phyloP scores from a whole-genome alignment of 305 asterid species.

The Rubia tinctorum region DNA sequence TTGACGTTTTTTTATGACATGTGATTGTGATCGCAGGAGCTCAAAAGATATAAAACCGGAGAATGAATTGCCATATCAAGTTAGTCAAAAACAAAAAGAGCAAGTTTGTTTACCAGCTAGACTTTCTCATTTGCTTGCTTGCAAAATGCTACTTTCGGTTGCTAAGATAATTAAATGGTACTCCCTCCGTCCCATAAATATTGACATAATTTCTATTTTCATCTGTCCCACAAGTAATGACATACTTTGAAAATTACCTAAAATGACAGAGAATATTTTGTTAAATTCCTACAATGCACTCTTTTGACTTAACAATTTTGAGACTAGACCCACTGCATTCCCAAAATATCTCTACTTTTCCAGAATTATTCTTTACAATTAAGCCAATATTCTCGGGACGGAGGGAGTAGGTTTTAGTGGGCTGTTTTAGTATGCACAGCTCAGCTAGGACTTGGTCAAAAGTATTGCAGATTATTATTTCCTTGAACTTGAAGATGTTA shows the following conservation, averaged over 20 bases:
- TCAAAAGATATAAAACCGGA: conserved; percentile 25
- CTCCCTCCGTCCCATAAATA: too few relatives aligned
- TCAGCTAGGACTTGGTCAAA: not conserved
- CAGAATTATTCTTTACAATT: too few relatives aligned
- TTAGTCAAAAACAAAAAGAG: conserved; percentile 36
- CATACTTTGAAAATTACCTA: too few relatives aligned
- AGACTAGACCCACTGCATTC: too few relatives aligned
- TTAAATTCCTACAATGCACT: too few relatives aligned
- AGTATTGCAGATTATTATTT: not conserved
- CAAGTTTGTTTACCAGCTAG: conserved; percentile 25
- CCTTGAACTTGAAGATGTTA: not conserved
- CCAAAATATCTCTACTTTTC: too few relatives aligned
- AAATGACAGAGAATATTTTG: too few relatives aligned
- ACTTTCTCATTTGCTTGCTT: not conserved
- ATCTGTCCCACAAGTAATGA: too few relatives aligned
- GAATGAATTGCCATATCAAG: conserved; percentile 28
- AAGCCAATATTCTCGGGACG: too few relatives aligned
- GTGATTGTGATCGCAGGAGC: conserved; percentile 28
- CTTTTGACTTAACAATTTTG: too few relatives aligned
- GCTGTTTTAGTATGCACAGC: not conserved
- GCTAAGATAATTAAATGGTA: not conserved
- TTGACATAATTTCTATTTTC: too few relatives aligned
- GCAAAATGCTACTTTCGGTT: not conserved
- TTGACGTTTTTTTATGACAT: conserved; percentile 9
- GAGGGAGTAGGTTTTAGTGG: too few relatives aligned